Percentiles rank a stretch among this genome's conserved stretches.
Conservation (phyloP, 148 eudicot species). For the Selenicereus undatus region DNA sequence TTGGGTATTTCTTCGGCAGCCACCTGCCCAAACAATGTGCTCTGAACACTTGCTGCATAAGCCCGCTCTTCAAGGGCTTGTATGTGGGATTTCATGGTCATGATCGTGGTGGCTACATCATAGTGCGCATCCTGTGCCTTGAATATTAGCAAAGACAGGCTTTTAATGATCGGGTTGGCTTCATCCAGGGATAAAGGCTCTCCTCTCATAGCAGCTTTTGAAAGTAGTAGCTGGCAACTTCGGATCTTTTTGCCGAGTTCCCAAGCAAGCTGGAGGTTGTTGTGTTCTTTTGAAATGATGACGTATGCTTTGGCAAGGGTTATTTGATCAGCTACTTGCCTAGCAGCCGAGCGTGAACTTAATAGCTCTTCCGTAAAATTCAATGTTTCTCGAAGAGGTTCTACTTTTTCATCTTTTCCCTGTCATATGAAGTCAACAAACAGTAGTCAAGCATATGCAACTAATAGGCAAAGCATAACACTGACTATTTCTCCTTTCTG, state of each 20-base stretch:
- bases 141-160: constrained; percentile 51
- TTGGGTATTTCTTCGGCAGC: constrained; percentile 63
- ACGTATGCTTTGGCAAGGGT: constrained; percentile 79
- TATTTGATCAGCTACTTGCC: constrained; percentile 77
- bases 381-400: constrained; percentile 28
- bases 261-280: constrained; percentile 76
- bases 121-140: constrained; percentile 79
- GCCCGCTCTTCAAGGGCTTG: constrained; percentile 87
- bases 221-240: constrained; percentile 68
- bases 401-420: constrained; percentile 33
- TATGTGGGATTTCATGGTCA: constrained; percentile 77
- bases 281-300: constrained; percentile 79
- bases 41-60: constrained; percentile 59
- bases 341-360: constrained; percentile 53
- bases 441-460: background rate
- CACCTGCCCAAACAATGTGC: constrained; percentile 60
- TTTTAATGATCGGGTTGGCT: constrained; percentile 56
- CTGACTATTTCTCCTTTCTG: background rate
- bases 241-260: constrained; percentile 62
- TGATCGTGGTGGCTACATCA: constrained; percentile 73
- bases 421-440: constrained; percentile 27
- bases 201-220: constrained; percentile 78
- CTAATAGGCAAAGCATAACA: background rate
- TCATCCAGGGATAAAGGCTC: constrained; percentile 50
- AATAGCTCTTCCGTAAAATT: constrained; percentile 45